Evolutionary conservation across 2,329 filamentous ascomycete genomes (phyloP), one percentile per base, ranked within the genome.

Genomic region (Alternaria conjuncta): DNA sequence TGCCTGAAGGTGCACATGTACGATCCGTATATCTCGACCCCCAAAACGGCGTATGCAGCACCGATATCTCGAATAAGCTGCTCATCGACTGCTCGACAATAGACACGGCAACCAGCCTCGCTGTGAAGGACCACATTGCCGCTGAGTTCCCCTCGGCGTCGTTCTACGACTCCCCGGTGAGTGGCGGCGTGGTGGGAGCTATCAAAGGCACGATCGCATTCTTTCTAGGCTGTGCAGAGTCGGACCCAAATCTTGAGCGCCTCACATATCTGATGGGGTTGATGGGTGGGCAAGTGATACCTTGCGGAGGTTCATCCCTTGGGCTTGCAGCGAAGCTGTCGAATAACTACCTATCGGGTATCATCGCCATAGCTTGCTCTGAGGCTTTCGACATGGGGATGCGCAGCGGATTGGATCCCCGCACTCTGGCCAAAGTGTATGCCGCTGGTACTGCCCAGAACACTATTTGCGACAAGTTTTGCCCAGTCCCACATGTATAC

Each of bases 381-480:
- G 87, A 89, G 72, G 86, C 86, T 1, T 85, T 89, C 80, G 84
- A 88, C 62, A 86, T 89, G 74, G 87, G 86, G 1, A 89, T 89
- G 80, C 78, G 82, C 2, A 82, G 84, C 6, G 87, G 87, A 0
- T 78, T 89, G 58, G 85, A 88, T 63, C 85, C 87, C 0, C 75
- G 83, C 5, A 82, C 86, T 3, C 78, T 89, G 23, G 81, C 84
- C 1, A 83, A 82, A 50, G 83, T 88, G 5, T 87, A 84, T 64
- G 80, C 81, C 15, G 82, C 84, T 2, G 83, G 84, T 1, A 86
- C 85, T 0, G 85, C 84, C 2, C 84, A 86, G 69, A 86, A 83
- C 58, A 77, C 82, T 1, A 86, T 87, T 43, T 82, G 81, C 55
- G 85, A 87, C 64, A 79, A 81, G 43, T 86, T 83, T 72, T 83